A percentile compares a stretch with the other conserved stretches of the same genome.
Conservation (phyloP, 208 protist genomes). For the Trypanosoma congolense region DNA sequence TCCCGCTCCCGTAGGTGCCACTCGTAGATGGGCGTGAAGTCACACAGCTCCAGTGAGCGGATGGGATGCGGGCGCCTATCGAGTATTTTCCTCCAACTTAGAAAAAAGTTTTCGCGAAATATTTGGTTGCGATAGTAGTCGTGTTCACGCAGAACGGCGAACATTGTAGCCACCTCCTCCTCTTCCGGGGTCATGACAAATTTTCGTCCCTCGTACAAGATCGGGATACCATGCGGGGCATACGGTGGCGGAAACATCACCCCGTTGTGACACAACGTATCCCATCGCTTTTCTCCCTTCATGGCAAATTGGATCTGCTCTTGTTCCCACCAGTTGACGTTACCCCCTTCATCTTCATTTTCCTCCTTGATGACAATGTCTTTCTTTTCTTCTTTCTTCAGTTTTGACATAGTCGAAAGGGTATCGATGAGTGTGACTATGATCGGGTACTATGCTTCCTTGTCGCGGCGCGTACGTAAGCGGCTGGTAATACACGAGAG, state of each 20-base stretch:
- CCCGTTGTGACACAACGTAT: constrained; percentile 95
- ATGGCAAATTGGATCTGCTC: constrained; percentile 60
- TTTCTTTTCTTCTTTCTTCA: background rate
- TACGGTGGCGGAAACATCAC: constrained; percentile 97
- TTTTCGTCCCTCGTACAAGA: constrained; percentile 92
- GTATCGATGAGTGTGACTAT: too few relatives aligned
- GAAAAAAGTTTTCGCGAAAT: constrained; percentile 98
- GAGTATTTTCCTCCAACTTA: constrained; percentile 89
- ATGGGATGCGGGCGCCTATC: constrained; percentile 89
- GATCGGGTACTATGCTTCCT: too few relatives aligned
- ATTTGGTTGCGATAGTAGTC: constrained; percentile 94
- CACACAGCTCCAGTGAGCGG: constrained; percentile 91
- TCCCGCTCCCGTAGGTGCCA: constrained; percentile 89
- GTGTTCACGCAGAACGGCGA: constrained; percentile 89
- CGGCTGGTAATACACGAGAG: too few relatives aligned
- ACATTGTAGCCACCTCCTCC: constrained; percentile 99
- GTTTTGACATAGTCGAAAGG: too few relatives aligned
- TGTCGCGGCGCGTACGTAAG: too few relatives aligned
- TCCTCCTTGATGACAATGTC: constrained; percentile 2
- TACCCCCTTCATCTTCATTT: too few relatives aligned
- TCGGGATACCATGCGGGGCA: constrained; percentile 93
- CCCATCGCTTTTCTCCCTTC: constrained; percentile 89
- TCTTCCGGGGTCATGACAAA: constrained; percentile 92
- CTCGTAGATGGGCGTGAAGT: constrained; percentile 96
- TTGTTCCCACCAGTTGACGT: constrained; percentile 84